phyloP scores from a whole-genome alignment of 2,329 filamentous ascomycete species.

The Exophiala dermatitidis region DNA sequence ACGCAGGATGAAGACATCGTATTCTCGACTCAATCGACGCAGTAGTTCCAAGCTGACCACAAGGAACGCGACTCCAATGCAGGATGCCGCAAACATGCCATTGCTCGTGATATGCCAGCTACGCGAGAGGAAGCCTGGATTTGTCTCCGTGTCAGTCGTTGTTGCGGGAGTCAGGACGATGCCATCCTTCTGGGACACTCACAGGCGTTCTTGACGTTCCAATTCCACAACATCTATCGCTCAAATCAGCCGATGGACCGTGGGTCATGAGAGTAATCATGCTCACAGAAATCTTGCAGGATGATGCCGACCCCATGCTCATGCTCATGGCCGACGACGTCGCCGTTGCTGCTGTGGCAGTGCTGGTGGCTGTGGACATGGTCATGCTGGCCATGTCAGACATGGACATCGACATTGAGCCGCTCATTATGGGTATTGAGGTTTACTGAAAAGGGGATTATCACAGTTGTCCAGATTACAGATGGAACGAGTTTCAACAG shows the following conservation, averaged over 20 bases:
- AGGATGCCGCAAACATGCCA: conserved; percentile 70
- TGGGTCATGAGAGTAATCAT: too few relatives aligned
- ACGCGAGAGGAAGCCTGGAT: conserved; percentile 56
- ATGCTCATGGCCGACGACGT: conserved; percentile 14
- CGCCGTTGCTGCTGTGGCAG: conserved; percentile 11
- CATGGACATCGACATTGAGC: conserved; percentile 14
- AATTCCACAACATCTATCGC: conserved; percentile 63
- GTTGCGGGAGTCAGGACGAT: too few relatives aligned
- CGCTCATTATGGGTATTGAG: background rate
- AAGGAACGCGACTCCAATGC: conserved; percentile 69
- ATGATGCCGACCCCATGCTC: conserved; percentile 12
- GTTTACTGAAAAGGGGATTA: background rate
- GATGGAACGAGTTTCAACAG: too few relatives aligned
- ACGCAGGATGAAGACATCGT: conserved; percentile 51
- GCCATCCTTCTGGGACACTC: background rate
- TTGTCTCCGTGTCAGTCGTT: too few relatives aligned
- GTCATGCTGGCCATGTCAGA: conserved; percentile 9
- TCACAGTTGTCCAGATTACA: too few relatives aligned
- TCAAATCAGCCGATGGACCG: too few relatives aligned
- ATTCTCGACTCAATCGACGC: conserved; percentile 63
- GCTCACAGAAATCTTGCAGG: conserved; percentile 20
- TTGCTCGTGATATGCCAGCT: conserved; percentile 63
- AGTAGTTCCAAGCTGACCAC: conserved; percentile 65
- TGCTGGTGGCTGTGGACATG: conserved; percentile 8
- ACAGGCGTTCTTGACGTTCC: conserved; percentile 55